phyloP scores from a whole-genome alignment of 331 rosid genomes.

The Malus hybrid region DNA sequence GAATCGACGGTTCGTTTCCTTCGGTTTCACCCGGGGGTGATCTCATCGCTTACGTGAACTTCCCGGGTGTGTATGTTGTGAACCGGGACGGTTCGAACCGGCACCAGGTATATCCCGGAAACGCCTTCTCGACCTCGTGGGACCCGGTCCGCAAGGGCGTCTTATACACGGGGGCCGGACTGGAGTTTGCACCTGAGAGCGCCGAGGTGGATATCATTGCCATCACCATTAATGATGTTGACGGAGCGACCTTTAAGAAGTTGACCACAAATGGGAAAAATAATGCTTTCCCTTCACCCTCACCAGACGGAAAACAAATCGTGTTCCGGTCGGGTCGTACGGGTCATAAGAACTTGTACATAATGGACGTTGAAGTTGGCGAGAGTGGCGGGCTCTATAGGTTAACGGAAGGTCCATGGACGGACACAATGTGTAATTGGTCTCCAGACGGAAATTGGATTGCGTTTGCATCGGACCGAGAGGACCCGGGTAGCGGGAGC shows the following conservation, averaged over 20 bases:
- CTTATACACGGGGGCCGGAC: constrained; percentile 60
- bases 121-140: constrained; percentile 67
- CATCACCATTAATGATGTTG: constrained; percentile 36
- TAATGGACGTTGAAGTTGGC: constrained; percentile 66
- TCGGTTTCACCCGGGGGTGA: constrained; percentile 67
- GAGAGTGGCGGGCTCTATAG: constrained; percentile 36
- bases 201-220: constrained; percentile 59
- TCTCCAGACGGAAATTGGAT: constrained; percentile 85
- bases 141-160: constrained; percentile 58
- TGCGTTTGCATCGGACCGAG: constrained; percentile 67
- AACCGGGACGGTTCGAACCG: constrained; percentile 66
- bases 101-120: constrained; percentile 32
- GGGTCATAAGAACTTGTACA: constrained; percentile 66
- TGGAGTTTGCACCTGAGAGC: constrained; percentile 50
- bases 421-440: constrained; percentile 86
- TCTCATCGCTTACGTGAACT: constrained; percentile 42
- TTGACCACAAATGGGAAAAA: constrained; percentile 62
- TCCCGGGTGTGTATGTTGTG: constrained; percentile 62
- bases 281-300: constrained; percentile 75
- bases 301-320: constrained; percentile 73
- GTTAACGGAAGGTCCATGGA: constrained; percentile 68
- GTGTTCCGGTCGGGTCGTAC: constrained; percentile 74
- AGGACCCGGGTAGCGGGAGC: constrained; percentile 54
- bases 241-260: constrained; percentile 19
- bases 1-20: constrained; percentile 68